Evolutionary conservation across 306 rosid species (phyloP).

Genomic region (Parietaria judaica): DNA sequence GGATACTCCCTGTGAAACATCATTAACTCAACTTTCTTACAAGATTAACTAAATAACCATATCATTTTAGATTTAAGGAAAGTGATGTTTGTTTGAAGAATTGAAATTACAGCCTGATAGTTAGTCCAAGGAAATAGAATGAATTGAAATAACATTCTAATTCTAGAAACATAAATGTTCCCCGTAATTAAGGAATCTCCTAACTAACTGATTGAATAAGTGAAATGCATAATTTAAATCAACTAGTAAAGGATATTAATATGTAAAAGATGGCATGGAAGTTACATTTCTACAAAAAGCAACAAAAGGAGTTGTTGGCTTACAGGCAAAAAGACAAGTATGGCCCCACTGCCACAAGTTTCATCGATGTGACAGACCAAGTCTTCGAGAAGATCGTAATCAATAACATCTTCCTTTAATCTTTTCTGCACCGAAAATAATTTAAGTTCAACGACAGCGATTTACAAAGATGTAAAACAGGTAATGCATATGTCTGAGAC

Average conservation of each 20-base stretch:
- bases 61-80: not conserved
- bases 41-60: not conserved
- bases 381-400: constrained; percentile 90
- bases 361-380: constrained; percentile 72
- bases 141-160: no score
- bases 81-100: no score
- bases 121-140: no score
- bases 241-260: no score
- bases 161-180: no score
- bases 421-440: constrained; percentile 44
- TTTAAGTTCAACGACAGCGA: constrained; percentile 20
- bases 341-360: constrained; percentile 64
- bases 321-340: constrained; percentile 96
- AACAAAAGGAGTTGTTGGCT: constrained; percentile 26
- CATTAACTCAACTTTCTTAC: constrained; percentile 1
- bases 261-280: no score
- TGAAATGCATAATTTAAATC: no score
- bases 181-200: no score
- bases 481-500: constrained; percentile 18
- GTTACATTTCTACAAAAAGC: no score
- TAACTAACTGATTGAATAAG: no score
- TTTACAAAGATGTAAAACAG: not conserved
- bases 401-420: constrained; percentile 84
- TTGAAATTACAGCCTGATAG: no score
- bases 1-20: constrained; percentile 54